phyloP scores from a whole-genome alignment of 768 basidiomycete species.

The Lactifluus pinguis region DNA sequence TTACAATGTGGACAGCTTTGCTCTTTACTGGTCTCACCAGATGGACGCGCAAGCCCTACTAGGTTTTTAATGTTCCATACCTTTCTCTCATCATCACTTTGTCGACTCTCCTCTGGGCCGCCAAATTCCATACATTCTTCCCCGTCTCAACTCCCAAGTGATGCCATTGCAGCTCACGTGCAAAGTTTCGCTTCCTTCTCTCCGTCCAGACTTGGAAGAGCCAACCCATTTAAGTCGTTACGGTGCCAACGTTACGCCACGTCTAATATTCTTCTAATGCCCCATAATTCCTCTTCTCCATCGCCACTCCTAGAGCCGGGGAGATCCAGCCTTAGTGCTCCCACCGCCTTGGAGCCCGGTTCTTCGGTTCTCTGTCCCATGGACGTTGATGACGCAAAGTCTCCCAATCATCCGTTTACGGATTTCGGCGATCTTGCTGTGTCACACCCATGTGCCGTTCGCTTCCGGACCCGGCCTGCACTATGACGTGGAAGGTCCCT shows the following conservation, averaged over 20 bases:
- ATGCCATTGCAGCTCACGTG: background rate
- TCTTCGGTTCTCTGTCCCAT: background rate
- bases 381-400: background rate
- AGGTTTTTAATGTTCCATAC: slow-evolving; percentile 6
- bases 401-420: background rate
- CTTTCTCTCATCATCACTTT: background rate
- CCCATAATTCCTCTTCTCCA: background rate
- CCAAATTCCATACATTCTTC: background rate
- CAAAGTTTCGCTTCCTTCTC: background rate
- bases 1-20: slow-evolving; percentile 6
- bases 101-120: background rate
- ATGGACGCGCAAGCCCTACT: background rate
- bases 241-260: background rate
- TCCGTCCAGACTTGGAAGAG: background rate
- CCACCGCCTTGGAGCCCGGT: background rate
- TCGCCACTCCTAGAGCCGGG: background rate
- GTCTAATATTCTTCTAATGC: background rate
- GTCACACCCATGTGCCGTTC: background rate
- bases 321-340: background rate
- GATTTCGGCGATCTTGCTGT: background rate
- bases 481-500: background rate
- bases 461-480: background rate
- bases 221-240: background rate
- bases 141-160: background rate
- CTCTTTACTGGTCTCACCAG: background rate